Evolutionary conservation across 2,329 filamentous ascomycete genomes (phyloP).

Genomic region (Colletotrichum camelliae): DNA sequence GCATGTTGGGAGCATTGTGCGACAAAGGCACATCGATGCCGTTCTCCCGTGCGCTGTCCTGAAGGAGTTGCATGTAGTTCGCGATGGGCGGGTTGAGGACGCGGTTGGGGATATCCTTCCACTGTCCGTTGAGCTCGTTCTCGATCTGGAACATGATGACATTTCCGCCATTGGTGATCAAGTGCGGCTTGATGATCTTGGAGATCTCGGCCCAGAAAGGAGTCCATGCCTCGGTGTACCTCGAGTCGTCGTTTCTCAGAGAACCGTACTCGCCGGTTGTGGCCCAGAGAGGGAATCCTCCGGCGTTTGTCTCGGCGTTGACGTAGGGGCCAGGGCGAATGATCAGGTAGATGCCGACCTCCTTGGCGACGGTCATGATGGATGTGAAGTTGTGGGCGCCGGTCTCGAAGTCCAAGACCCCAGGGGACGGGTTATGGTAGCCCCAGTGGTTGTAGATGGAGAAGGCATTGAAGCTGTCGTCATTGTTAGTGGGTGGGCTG

Average conservation of each 20-base stretch:
- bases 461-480: slow-evolving; percentile 44
- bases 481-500: background rate
- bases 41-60: slow-evolving; percentile 56
- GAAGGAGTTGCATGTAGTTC: slow-evolving; percentile 62
- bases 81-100: slow-evolving; percentile 53
- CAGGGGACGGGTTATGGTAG: slow-evolving; percentile 41
- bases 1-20: slow-evolving; percentile 65
- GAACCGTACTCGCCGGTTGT: slow-evolving; percentile 64
- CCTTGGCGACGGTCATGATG: slow-evolving; percentile 51
- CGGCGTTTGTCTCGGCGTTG: slow-evolving; percentile 68
- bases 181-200: slow-evolving; percentile 54
- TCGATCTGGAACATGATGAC: slow-evolving; percentile 61
- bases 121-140: slow-evolving; percentile 57
- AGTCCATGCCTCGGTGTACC: slow-evolving; percentile 58
- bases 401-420: slow-evolving; percentile 38
- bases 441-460: slow-evolving; percentile 49
- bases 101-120: slow-evolving; percentile 43
- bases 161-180: slow-evolving; percentile 62
- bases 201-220: slow-evolving; percentile 58
- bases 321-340: slow-evolving; percentile 65
- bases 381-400: slow-evolving; percentile 51
- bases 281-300: slow-evolving; percentile 67
- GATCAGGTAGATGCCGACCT: slow-evolving; percentile 45
- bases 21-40: slow-evolving; percentile 64
- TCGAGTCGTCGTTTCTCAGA: slow-evolving; percentile 56